Conservation (phyloP, 2,329 filamentous ascomycete species). For the Fusarium napiforme region DNA sequence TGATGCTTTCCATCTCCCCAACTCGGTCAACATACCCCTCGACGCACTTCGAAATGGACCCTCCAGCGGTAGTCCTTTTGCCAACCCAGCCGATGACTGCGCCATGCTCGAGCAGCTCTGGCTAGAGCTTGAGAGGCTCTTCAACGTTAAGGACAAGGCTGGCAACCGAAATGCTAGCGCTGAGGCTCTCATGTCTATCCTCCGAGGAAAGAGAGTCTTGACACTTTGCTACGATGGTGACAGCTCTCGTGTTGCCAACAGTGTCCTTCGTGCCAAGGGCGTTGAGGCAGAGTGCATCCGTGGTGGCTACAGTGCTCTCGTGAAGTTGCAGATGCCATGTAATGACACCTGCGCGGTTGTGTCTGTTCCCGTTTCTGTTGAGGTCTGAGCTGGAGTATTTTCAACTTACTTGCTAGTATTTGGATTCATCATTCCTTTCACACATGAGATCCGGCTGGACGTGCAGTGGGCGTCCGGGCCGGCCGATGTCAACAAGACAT, state of each 20-base stretch:
- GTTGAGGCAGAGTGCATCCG: conserved; percentile 58
- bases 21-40: conserved; percentile 59
- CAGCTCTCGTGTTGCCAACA: conserved; percentile 64
- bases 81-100: conserved; percentile 59
- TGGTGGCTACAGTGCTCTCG: conserved; percentile 52
- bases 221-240: conserved; percentile 66
- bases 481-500: not conserved
- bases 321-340: conserved; percentile 43
- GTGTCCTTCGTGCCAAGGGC: conserved; percentile 62
- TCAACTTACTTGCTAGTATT: not conserved
- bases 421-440: not conserved
- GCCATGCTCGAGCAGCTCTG: conserved; percentile 59
- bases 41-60: conserved; percentile 48
- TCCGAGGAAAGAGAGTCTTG: conserved; percentile 54
- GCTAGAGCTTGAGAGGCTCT: conserved; percentile 59
- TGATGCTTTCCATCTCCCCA: conserved; percentile 56
- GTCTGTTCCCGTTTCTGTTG: conserved; percentile 34
- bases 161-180: conserved; percentile 45
- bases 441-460: conserved; percentile 15
- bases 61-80: conserved; percentile 44
- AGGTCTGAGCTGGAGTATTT: conserved; percentile 26
- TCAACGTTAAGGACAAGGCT: conserved; percentile 48
- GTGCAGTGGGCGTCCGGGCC: conserved; percentile 43
- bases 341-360: conserved; percentile 42
- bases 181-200: conserved; percentile 43